A percentile compares a stretch with the other conserved stretches of the same genome.
Conservation (phyloP, 1,284 basidiomycete species). For the Leccinum griseonigrum region DNA sequence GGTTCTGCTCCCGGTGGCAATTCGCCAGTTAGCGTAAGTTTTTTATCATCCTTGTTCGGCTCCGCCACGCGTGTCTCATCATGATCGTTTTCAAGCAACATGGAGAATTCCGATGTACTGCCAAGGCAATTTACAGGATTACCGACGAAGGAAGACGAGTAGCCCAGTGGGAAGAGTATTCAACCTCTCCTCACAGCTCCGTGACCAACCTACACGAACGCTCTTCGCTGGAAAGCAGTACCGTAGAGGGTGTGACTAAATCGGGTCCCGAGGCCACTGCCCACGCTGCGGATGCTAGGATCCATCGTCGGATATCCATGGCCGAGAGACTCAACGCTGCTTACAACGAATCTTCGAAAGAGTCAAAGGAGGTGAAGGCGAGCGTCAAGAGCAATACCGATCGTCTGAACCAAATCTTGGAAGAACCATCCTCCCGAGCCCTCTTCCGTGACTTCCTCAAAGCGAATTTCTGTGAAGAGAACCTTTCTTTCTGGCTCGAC, state of each 20-base stretch:
- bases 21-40: slow-evolving; percentile 69
- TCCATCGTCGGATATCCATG: slow-evolving; percentile 76
- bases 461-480: slow-evolving; percentile 97
- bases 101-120: slow-evolving; percentile 93
- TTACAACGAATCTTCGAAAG: slow-evolving; percentile 48
- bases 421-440: slow-evolving; percentile 86
- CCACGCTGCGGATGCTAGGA: slow-evolving; percentile 55
- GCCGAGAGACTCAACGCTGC: slow-evolving; percentile 68
- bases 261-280: slow-evolving; percentile 36
- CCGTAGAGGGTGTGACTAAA: slow-evolving; percentile 43
- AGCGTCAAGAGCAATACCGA: slow-evolving; percentile 89
- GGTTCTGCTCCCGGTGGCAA: slow-evolving; percentile 74
- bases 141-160: slow-evolving; percentile 87
- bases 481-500: slow-evolving; percentile 95
- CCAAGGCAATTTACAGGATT: slow-evolving; percentile 91
- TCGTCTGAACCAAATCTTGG: slow-evolving; percentile 88
- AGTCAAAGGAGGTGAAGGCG: slow-evolving; percentile 51
- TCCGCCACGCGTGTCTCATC: slow-evolving; percentile 16
- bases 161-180: slow-evolving; percentile 74
- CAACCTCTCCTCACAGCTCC: slow-evolving; percentile 65
- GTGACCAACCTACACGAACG: slow-evolving; percentile 55
- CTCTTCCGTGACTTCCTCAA: slow-evolving; percentile 95
- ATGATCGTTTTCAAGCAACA: slow-evolving; percentile 55
- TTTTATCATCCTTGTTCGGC: slow-evolving; percentile 3
- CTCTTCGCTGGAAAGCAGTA: slow-evolving; percentile 40